Percentiles rank a stretch among this genome's conserved stretches.
Conservation (phyloP, 1,284 basidiomycete genomes). For the Cryptococcus sp. region DNA sequence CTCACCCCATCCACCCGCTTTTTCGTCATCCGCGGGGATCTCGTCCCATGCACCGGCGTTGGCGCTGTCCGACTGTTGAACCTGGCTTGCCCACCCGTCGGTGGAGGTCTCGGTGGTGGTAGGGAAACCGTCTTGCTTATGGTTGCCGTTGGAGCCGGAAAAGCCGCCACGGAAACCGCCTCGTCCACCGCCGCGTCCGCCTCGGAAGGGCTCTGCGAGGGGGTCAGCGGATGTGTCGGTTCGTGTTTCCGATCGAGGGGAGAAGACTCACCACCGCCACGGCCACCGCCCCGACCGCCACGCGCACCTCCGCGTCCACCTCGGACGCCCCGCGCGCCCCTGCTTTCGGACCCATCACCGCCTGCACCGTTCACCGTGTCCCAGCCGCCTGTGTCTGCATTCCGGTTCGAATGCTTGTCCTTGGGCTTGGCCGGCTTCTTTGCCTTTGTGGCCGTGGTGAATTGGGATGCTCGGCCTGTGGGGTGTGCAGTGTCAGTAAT, state of each 20-base stretch:
- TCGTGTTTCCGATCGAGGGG: background rate
- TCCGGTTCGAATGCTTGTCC: slow-evolving; percentile 38
- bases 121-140: slow-evolving; percentile 27
- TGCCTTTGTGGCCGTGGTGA: slow-evolving; percentile 48
- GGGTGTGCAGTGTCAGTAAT: background rate
- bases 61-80: slow-evolving; percentile 25
- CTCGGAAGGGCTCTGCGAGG: slow-evolving; percentile 31
- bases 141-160: slow-evolving; percentile 22
- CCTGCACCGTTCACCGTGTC: slow-evolving; percentile 30
- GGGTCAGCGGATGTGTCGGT: background rate
- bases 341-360: slow-evolving; percentile 25
- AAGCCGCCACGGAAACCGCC: slow-evolving; percentile 44
- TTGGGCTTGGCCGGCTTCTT: slow-evolving; percentile 41
- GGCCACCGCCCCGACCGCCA: slow-evolving; percentile 40
- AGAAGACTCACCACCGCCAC: slow-evolving; percentile 30
- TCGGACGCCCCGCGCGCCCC: slow-evolving; percentile 36
- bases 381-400: slow-evolving; percentile 47
- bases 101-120: slow-evolving; percentile 40
- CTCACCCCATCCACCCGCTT: background rate
- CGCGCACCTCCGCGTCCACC: slow-evolving; percentile 44
- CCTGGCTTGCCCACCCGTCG: slow-evolving; percentile 42
- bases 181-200: slow-evolving; percentile 37
- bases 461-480: slow-evolving; percentile 50
- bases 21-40: slow-evolving; percentile 6
- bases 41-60: slow-evolving; percentile 23